phyloP scores from a whole-genome alignment of 1,139 yeast species.

The Sugiyamaella novakii region DNA sequence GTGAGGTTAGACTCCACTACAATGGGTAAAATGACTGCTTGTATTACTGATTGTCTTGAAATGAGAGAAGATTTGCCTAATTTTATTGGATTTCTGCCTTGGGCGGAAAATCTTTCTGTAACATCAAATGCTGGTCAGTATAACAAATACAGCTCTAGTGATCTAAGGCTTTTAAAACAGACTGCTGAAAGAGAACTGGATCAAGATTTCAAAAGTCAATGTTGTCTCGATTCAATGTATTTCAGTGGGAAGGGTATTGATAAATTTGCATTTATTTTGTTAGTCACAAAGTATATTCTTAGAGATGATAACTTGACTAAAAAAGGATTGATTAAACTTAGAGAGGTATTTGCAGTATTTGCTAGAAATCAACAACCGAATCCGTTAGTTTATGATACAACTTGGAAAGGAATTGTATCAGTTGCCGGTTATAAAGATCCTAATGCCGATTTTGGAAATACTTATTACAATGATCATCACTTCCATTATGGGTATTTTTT shows the following conservation, averaged over 20 bases:
- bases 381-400: constrained; percentile 69
- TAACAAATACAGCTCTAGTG: constrained; percentile 50
- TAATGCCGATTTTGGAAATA: constrained; percentile 60
- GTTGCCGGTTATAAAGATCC: constrained; percentile 50
- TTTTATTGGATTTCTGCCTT: constrained; percentile 47
- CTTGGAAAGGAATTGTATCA: constrained; percentile 67
- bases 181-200: constrained; percentile 60
- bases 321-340: constrained; percentile 51
- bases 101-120: constrained; percentile 46
- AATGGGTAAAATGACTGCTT: constrained; percentile 66
- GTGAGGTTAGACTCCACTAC: constrained; percentile 59
- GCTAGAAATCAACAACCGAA: constrained; percentile 51
- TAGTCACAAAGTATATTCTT: constrained; percentile 58
- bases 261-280: constrained; percentile 69
- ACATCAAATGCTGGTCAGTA: constrained; percentile 37
- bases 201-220: constrained; percentile 56
- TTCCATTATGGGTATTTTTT: constrained; percentile 74
- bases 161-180: constrained; percentile 48
- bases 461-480: constrained; percentile 72
- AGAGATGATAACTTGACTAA: constrained; percentile 54
- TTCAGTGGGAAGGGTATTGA: constrained; percentile 70
- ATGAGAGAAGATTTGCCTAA: constrained; percentile 63
- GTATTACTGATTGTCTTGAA: constrained; percentile 53
- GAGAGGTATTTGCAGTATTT: constrained; percentile 57
- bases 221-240: constrained; percentile 58